Conservation (phyloP, 495 filamentous ascomycete genomes). For the Cercophora scortea region DNA sequence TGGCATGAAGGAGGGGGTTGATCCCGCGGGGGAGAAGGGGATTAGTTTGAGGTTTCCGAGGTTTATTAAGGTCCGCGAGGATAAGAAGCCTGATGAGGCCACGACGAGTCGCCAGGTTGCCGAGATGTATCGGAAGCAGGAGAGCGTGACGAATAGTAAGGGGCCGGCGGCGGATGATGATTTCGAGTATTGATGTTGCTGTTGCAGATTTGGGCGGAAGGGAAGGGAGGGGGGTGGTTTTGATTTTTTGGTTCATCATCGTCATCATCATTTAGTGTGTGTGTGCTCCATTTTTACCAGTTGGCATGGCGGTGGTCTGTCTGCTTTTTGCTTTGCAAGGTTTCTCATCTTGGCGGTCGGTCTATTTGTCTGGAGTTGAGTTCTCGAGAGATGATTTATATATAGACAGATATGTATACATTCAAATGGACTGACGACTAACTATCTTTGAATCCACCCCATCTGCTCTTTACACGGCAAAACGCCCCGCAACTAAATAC, state of each 20-base stretch:
- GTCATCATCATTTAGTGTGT: too few relatives aligned
- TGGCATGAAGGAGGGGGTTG: conserved; percentile 53
- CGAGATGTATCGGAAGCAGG: conserved; percentile 96
- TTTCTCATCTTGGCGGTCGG: neutral
- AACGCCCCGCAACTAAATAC: too few relatives aligned
- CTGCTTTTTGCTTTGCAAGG: neutral
- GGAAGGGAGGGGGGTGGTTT: neutral
- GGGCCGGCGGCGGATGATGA: conserved; percentile 87
- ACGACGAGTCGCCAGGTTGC: conserved; percentile 76
- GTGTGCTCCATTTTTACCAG: too few relatives aligned
- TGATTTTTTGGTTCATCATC: too few relatives aligned
- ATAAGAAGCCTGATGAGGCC: conserved; percentile 91
- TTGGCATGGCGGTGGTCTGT: neutral
- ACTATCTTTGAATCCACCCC: too few relatives aligned
- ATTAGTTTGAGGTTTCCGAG: conserved; percentile 84
- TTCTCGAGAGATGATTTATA: too few relatives aligned
- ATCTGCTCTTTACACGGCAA: too few relatives aligned
- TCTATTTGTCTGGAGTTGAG: neutral
- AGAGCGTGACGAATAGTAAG: conserved; percentile 69
- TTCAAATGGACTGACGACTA: too few relatives aligned
- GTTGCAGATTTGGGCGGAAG: neutral
- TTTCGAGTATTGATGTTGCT: conserved; percentile 71
- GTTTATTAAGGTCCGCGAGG: conserved; percentile 82
- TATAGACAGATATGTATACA: too few relatives aligned
- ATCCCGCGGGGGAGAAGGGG: conserved; percentile 68